A percentile compares a stretch with the other conserved stretches of the same genome.
Conservation (phyloP, 1,284 basidiomycete species). For the Sphaerobolus stellatus region DNA sequence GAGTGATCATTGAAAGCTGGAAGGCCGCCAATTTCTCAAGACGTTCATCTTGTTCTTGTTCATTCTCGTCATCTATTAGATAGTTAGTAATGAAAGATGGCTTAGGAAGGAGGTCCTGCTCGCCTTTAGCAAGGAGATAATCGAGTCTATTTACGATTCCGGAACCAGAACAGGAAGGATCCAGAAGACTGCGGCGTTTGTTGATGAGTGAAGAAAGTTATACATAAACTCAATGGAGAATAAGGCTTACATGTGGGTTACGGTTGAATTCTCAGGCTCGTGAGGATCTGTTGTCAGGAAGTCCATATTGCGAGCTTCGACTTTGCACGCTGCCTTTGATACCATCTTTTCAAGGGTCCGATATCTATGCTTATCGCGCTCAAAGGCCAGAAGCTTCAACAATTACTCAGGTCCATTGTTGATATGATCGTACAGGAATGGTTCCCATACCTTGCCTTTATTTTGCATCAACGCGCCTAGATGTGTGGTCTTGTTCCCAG, state of each 20-base stretch:
- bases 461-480: conserved; percentile 84
- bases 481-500: conserved; percentile 97
- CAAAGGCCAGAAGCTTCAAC: conserved; percentile 78
- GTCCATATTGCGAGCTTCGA: conserved; percentile 69
- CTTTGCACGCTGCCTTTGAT: conserved; percentile 69
- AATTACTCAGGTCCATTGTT: not conserved
- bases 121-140: conserved; percentile 73
- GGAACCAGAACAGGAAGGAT: conserved; percentile 92
- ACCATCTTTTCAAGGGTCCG: conserved; percentile 84
- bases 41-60: conserved; percentile 56
- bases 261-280: conserved; percentile 58
- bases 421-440: conserved; percentile 1
- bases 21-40: conserved; percentile 82
- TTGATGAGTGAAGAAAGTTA: not conserved
- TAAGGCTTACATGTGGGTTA: conserved; percentile 77
- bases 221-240: conserved; percentile 6
- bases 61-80: conserved; percentile 48
- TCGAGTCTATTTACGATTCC: conserved; percentile 91
- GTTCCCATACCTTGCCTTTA: conserved; percentile 65
- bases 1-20: conserved; percentile 90
- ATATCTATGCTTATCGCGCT: conserved; percentile 78
- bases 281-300: conserved; percentile 75
- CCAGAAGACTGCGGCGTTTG: conserved; percentile 61
- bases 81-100: conserved; percentile 6
- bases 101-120: conserved; percentile 14